These are phyloP conservation scores for Vitis vinifera DNA, from an alignment of 164 flowering plant species.

Conservation along the genomic window DNA sequence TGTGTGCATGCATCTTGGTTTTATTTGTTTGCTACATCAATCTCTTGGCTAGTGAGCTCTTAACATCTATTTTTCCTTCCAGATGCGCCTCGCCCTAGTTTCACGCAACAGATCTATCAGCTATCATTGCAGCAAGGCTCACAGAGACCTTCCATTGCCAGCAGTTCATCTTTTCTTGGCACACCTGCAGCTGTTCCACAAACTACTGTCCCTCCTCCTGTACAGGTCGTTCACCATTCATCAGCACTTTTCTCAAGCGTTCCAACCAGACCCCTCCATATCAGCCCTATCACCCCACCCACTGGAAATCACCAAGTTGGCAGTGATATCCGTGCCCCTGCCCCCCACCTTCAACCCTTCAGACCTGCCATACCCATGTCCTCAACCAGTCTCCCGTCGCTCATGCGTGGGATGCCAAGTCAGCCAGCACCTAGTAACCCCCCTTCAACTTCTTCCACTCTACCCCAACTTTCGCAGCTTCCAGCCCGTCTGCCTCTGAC, in stretches of 20 bases:
- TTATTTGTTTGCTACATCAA: neutral
- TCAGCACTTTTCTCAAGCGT: conserved; percentile 29
- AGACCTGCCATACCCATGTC: conserved; percentile 28
- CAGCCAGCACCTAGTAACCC: conserved; percentile 19
- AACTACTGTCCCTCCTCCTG: conserved; percentile 12
- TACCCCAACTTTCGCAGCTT: conserved; percentile 10
- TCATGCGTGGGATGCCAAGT: conserved; percentile 15
- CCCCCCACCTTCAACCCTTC: conserved; percentile 56
- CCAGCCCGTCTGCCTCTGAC: conserved; percentile 11
- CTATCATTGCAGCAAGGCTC: conserved; percentile 18
- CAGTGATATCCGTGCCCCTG: conserved; percentile 44
- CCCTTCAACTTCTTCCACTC: conserved; percentile 11
- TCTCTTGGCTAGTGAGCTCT: neutral
- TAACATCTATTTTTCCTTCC: conserved; percentile 12
- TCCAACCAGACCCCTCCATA: conserved; percentile 22
- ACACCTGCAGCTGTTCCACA: conserved; percentile 1
- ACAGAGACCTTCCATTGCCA: conserved; percentile 15
- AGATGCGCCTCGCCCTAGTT: conserved; percentile 15
- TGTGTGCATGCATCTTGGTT: neutral
- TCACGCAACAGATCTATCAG: conserved; percentile 30
- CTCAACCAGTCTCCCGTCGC: conserved; percentile 12
- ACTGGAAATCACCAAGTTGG: conserved; percentile 25
- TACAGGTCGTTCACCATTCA: conserved; percentile 27
- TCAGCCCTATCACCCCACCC: conserved; percentile 25
- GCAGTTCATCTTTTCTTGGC: conserved; percentile 7